Evolutionary conservation across 768 basidiomycete genomes (phyloP).

Genomic region (Pholiota microspora): DNA sequence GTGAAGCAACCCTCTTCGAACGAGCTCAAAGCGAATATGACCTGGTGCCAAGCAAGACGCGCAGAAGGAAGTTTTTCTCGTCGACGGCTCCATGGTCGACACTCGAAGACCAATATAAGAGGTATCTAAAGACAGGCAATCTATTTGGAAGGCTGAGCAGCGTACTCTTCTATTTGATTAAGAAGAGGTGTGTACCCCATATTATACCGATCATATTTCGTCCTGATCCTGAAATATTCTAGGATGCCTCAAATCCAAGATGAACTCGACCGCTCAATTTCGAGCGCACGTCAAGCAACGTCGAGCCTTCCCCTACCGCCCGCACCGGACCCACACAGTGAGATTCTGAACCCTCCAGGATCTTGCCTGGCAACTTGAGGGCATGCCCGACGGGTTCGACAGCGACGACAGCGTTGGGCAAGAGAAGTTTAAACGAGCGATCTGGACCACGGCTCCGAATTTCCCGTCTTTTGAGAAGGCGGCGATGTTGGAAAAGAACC

Average conservation of each 20-base stretch:
- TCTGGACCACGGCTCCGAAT: conserved; percentile 52
- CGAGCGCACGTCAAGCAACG: conserved; percentile 31
- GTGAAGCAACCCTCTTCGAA: conserved; percentile 54
- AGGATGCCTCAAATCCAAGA: conserved; percentile 65
- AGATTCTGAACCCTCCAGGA: conserved; percentile 41
- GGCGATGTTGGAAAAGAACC: conserved; percentile 3
- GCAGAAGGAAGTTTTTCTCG: conserved; percentile 58
- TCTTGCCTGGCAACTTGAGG: conserved; percentile 49
- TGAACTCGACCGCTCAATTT: conserved; percentile 49
- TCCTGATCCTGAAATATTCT: conserved; percentile 7
- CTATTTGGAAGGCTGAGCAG: conserved; percentile 56
- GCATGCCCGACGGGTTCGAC: conserved; percentile 36
- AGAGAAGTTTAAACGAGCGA: conserved; percentile 41
- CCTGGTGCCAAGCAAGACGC: conserved; percentile 60
- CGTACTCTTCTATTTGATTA: conserved; percentile 61
- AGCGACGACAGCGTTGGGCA: conserved; percentile 44
- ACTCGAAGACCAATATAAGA: conserved; percentile 50
- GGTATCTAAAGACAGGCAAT: conserved; percentile 54
- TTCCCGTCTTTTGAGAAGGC: conserved; percentile 48
- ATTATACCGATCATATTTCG: conserved; percentile 27
- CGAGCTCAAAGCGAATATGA: conserved; percentile 49
- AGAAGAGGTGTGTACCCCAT: conserved; percentile 49
- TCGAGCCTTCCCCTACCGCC: conserved; percentile 46
- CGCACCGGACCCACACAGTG: conserved; percentile 51
- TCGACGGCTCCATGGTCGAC: conserved; percentile 51